Evolutionary conservation across 192 early-diverging fungal species (phyloP), one percentile per base, ranked within the genome.

Genomic region (Fimicolochytrium jonesii): DNA sequence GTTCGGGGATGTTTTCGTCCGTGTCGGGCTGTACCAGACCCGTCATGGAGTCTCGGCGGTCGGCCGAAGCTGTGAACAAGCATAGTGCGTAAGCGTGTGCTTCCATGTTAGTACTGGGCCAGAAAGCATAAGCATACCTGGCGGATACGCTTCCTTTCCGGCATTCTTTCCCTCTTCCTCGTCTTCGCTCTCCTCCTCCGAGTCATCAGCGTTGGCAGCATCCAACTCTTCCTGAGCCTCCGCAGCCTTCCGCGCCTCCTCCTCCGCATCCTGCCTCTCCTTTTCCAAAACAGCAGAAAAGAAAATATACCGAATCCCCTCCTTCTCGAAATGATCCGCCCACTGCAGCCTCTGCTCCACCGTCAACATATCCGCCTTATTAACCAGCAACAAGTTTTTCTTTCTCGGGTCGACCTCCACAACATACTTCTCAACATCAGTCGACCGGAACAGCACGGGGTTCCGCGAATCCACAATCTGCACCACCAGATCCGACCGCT

Each of bases 381-480:
- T 99, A 59, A 99, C 85, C 66, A 99, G 78, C 37, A 99, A 72
- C 47, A 99, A 66, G 66, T 92, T 92, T 47, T 77, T 79, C 73
- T 99, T 99, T 51, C 83, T 74, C 32, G 78, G 69, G 63, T 94
- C 84, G 6, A 97, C 86, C 82, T 99, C 92, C 31, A 77, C 77
- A 17, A 99, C 97, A 59, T 99, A 99, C 41, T 68, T 79, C 34
- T 90, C 91, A 44, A 99, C 69, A 75, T 99, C 97, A 2, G 76
- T 82, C 35, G 84, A 88, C 36, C 92, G 79, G 74, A 98, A 99
- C 41, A 99, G 74, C 58, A 93, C 65, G 0, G 95, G 95, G 75
- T 98, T 94, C 42, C 97, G 83, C 6, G 94, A 95, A 79, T 99
- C 97, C 30, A 99, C 97, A 54, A 99, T 98, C 80, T 99, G 97